Evolutionary conservation across 345 rosid genomes (phyloP).

Genomic region (Streptanthus diversifolius): DNA sequence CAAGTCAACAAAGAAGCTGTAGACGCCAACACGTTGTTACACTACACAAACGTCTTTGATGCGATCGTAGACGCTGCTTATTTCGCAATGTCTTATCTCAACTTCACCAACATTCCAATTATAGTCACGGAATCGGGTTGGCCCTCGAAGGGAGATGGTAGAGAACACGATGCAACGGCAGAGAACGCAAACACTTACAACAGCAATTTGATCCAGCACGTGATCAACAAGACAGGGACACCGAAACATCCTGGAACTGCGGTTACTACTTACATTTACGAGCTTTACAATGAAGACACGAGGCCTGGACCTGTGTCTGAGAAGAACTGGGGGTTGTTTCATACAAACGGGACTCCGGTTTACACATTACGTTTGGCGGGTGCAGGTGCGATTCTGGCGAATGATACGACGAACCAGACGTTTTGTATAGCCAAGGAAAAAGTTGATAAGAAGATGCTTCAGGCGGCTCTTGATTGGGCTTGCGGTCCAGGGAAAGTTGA

Average conservation of each 20-base stretch:
- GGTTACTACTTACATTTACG: slow-evolving; percentile 79
- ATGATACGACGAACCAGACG: slow-evolving; percentile 96
- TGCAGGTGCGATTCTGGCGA: slow-evolving; percentile 75
- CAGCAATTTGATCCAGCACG: slow-evolving; percentile 87
- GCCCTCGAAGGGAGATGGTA: slow-evolving; percentile 89
- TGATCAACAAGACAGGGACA: slow-evolving; percentile 83
- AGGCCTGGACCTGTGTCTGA: slow-evolving; percentile 72
- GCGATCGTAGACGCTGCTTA: slow-evolving; percentile 92
- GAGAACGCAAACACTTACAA: slow-evolving; percentile 93
- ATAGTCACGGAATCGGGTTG: slow-evolving; percentile 89
- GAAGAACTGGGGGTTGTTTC: slow-evolving; percentile 94
- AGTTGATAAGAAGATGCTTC: slow-evolving; percentile 83
- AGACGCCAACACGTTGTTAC: slow-evolving; percentile 89
- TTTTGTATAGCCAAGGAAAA: slow-evolving; percentile 75
- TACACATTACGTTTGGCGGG: slow-evolving; percentile 76
- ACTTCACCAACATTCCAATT: slow-evolving; percentile 74
- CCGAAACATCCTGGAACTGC: slow-evolving; percentile 83
- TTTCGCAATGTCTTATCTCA: slow-evolving; percentile 79
- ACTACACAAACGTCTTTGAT: slow-evolving; percentile 91
- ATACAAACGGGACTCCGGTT: slow-evolving; percentile 59
- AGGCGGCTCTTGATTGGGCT: slow-evolving; percentile 99
- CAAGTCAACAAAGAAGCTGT: slow-evolving; percentile 93
- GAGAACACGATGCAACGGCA: slow-evolving; percentile 67
- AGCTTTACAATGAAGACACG: slow-evolving; percentile 87
- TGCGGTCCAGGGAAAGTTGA: slow-evolving; percentile 99